Percentiles rank a stretch among this genome's conserved stretches.
These are phyloP conservation scores for Graphium sp. DNA, from an alignment of 2,329 filamentous ascomycete species.

Conservation along the genomic window DNA sequence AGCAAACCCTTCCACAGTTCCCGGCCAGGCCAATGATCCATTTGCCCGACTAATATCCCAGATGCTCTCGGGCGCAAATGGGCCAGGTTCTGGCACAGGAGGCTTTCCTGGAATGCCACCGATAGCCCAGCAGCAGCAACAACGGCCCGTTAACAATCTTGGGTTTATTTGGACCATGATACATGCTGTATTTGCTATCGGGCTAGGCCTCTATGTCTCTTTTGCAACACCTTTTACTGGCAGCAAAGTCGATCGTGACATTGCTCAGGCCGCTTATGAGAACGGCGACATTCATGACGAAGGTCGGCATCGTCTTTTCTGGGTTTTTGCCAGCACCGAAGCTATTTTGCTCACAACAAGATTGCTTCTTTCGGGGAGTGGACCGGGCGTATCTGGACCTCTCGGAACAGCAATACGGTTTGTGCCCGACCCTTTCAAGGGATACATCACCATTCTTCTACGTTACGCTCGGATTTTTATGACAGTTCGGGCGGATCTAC, in stretches of 20 bases:
- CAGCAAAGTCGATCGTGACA: conserved; percentile 41
- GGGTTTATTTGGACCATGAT: conserved; percentile 57
- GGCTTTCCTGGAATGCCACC: conserved; percentile 23
- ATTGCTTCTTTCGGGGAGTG: conserved; percentile 34
- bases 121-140: conserved; percentile 15
- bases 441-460: conserved; percentile 42
- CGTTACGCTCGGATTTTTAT: conserved; percentile 56
- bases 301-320: conserved; percentile 45
- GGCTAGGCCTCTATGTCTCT: conserved; percentile 54
- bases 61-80: conserved; percentile 38
- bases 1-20: conserved; percentile 6
- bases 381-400: conserved; percentile 34
- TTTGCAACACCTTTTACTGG: conserved; percentile 53
- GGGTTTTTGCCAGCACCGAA: conserved; percentile 66
- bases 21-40: conserved; percentile 14
- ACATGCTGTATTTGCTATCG: conserved; percentile 55
- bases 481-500: conserved; percentile 55
- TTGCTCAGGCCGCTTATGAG: conserved; percentile 14
- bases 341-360: conserved; percentile 53
- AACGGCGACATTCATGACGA: conserved; percentile 14
- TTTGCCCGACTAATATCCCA: conserved; percentile 57
- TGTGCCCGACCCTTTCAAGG: conserved; percentile 45
- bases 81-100: conserved; percentile 13
- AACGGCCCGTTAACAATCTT: conserved; percentile 13
- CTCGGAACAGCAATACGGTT: conserved; percentile 47